Conservation (phyloP, 768 basidiomycete genomes). For the Gloeophyllum trabeum region DNA sequence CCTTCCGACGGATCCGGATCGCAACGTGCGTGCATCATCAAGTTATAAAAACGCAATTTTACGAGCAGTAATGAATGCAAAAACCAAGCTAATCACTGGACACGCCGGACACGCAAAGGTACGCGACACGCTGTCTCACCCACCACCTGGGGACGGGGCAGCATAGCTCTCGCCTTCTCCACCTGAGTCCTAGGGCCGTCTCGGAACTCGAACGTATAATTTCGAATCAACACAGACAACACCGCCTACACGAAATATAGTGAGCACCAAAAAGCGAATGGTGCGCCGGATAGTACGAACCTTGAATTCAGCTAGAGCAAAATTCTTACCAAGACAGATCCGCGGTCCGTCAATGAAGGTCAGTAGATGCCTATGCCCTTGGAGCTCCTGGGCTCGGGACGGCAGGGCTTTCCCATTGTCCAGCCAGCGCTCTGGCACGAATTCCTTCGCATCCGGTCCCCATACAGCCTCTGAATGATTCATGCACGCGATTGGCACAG, state of each 20-base stretch:
- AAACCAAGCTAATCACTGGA: too few relatives aligned
- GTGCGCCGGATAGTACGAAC: not conserved
- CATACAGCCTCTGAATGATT: not conserved
- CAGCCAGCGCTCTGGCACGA: constrained; percentile 5
- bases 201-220: not conserved
- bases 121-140: not conserved
- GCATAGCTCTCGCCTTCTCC: not conserved
- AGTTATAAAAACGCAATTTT: too few relatives aligned
- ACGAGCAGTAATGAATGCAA: too few relatives aligned
- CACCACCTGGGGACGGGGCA: not conserved
- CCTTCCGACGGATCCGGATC: too few relatives aligned
- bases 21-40: too few relatives aligned
- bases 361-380: constrained; percentile 1
- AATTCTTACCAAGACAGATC: constrained; percentile 3
- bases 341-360: constrained; percentile 3
- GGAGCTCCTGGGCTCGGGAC: too few relatives aligned
- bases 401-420: not conserved
- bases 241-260: not conserved
- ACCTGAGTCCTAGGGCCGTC: not conserved
- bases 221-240: not conserved
- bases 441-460: constrained; percentile 7
- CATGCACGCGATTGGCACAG: not conserved
- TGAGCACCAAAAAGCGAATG: not conserved
- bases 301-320: constrained; percentile 2
- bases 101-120: not conserved